Percentiles rank a stretch among this genome's conserved stretches.
These are phyloP conservation scores for Echeveria elegans DNA, from an alignment of 164 flowering plant species.

Conservation along the genomic window DNA sequence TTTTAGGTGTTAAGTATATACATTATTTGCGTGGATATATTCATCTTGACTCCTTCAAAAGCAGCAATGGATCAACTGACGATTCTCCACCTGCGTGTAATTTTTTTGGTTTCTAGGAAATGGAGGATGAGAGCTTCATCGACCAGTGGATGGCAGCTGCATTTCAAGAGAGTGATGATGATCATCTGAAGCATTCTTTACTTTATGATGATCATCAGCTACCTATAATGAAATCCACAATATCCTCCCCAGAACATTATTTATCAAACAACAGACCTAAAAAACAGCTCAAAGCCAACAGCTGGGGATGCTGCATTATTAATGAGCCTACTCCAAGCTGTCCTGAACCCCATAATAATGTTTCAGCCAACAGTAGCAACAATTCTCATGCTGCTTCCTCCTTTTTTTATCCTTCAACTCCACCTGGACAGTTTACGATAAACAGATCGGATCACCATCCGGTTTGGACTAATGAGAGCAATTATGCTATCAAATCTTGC, in stretches of 20 bases:
- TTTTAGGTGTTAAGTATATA: too few species aligned
- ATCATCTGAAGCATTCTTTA: conserved; percentile 23
- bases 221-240: conserved; percentile 16
- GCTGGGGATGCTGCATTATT: conserved; percentile 32
- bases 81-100: not conserved
- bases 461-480: conserved; percentile 9
- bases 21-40: too few species aligned
- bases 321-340: conserved; percentile 17
- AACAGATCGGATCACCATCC: not conserved
- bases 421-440: conserved; percentile 14
- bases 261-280: conserved; percentile 24
- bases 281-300: conserved; percentile 39
- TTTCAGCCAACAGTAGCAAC: conserved; percentile 18
- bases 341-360: conserved; percentile 15
- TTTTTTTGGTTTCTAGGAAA: conserved; percentile 32
- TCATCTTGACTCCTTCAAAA: too few species aligned
- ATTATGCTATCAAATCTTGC: conserved; percentile 21
- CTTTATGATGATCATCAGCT: conserved; percentile 17
- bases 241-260: conserved; percentile 10
- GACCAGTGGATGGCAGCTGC: conserved; percentile 32
- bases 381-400: conserved; percentile 9
- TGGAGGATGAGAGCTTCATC: conserved; percentile 37
- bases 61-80: not conserved
- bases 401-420: conserved; percentile 23
- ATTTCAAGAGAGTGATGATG: conserved; percentile 28